Evolutionary conservation across 139 green algal species (phyloP).

Genomic region (Chlorella sp.): DNA sequence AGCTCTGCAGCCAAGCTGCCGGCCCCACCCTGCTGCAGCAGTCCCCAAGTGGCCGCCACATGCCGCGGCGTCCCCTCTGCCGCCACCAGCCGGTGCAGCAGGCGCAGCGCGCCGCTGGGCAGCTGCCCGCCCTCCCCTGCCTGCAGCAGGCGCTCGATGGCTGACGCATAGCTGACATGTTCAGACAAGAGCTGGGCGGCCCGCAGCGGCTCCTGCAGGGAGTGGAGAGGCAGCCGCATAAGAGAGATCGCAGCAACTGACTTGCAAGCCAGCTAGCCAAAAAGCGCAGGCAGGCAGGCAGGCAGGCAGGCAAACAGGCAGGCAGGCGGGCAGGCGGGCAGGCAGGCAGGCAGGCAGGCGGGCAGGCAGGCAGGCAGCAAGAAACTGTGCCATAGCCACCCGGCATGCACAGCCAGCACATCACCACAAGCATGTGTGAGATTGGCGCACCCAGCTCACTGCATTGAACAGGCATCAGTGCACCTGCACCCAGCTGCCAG

Average conservation of each 20-base stretch:
- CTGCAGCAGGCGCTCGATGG: constrained; percentile 5
- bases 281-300: background rate
- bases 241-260: background rate
- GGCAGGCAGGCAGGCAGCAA: background rate
- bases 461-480: too few relatives aligned
- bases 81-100: constrained; percentile 7
- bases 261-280: too few relatives aligned
- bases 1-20: background rate
- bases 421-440: too few relatives aligned
- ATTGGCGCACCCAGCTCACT: too few relatives aligned
- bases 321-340: background rate
- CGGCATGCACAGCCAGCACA: too few relatives aligned
- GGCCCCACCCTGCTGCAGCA: background rate
- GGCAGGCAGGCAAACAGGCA: background rate
- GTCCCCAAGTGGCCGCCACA: background rate
- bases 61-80: background rate
- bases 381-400: too few relatives aligned
- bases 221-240: background rate
- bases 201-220: background rate
- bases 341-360: background rate
- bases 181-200: constrained; percentile 16
- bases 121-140: background rate
- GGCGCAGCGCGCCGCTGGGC: background rate
- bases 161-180: background rate
- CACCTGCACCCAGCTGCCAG: background rate